Evolutionary conservation across 2,329 filamentous ascomycete species (phyloP).

Genomic region (Xylaria digitata): DNA sequence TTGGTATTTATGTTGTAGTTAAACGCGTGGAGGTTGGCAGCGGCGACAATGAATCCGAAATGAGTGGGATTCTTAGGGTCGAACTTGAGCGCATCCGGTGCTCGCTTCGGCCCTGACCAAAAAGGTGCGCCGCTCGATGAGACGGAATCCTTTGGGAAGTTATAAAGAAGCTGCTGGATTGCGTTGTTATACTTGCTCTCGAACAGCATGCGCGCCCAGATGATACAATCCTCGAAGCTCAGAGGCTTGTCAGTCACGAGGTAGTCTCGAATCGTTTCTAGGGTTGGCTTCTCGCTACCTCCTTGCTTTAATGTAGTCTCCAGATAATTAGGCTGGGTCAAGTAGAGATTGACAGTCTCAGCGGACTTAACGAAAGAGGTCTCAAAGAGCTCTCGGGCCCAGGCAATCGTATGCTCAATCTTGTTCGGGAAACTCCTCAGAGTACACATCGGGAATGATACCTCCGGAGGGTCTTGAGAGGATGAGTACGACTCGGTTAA

Average conservation of each 20-base stretch:
- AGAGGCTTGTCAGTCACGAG: slow-evolving; percentile 91
- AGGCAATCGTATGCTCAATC: slow-evolving; percentile 98
- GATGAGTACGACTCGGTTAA: slow-evolving; percentile 97
- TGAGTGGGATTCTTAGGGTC: slow-evolving; percentile 86
- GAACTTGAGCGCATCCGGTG: slow-evolving; percentile 91
- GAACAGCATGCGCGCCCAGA: slow-evolving; percentile 93
- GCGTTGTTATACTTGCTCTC: slow-evolving; percentile 98
- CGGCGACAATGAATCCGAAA: slow-evolving; percentile 86
- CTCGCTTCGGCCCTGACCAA: slow-evolving; percentile 98
- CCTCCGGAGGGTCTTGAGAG: slow-evolving; percentile 96
- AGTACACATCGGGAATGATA: slow-evolving; percentile 99
- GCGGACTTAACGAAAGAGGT: slow-evolving; percentile 92
- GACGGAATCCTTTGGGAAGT: slow-evolving; percentile 93
- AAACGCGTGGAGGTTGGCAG: slow-evolving; percentile 93
- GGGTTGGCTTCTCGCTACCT: slow-evolving; percentile 91
- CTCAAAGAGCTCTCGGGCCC: slow-evolving; percentile 96
- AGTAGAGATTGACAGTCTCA: slow-evolving; percentile 92
- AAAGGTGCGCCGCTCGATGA: slow-evolving; percentile 91
- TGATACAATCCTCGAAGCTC: slow-evolving; percentile 94
- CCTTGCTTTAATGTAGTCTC: slow-evolving; percentile 89
- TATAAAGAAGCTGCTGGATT: slow-evolving; percentile 93
- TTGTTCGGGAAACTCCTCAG: slow-evolving; percentile 96
- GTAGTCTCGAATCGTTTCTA: slow-evolving; percentile 90
- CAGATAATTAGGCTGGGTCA: slow-evolving; percentile 91
- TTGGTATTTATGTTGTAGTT: slow-evolving; percentile 97